Conservation (phyloP, 164 flowering plant genomes). For the grape (Vitis vinifera) region DNA sequence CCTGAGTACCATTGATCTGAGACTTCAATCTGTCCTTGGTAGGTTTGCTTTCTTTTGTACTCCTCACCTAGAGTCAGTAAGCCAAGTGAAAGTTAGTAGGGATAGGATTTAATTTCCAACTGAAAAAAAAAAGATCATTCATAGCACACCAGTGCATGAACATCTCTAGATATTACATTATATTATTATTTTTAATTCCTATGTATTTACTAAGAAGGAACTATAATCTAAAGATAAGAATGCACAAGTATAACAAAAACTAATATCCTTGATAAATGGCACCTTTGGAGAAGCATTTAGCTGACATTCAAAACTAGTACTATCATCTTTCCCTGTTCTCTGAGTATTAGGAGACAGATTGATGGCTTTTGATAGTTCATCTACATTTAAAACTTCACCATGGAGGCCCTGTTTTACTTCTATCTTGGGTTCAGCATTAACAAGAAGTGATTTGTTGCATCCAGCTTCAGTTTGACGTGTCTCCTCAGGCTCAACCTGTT, state of each 20-base stretch:
- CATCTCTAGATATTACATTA: too few species aligned
- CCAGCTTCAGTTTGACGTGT: conserved; percentile 21
- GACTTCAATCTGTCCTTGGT: conserved; percentile 23
- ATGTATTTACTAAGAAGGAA: too few species aligned
- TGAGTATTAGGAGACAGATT: conserved; percentile 15
- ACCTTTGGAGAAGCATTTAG: conserved; percentile 39
- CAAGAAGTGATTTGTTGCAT: neutral
- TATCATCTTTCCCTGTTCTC: conserved; percentile 11
- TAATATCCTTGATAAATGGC: neutral
- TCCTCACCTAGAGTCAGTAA: conserved; percentile 24
- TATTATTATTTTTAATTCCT: neutral
- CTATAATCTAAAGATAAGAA: too few species aligned
- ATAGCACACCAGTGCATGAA: neutral
- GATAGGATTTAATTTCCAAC: neutral
- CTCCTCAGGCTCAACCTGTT: conserved; percentile 21
- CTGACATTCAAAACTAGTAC: conserved; percentile 9
- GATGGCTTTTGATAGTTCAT: conserved; percentile 9
- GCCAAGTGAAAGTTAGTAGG: conserved; percentile 2
- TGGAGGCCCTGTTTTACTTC: conserved; percentile 20
- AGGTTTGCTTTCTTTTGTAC: conserved; percentile 19
- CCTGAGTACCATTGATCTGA: conserved; percentile 15
- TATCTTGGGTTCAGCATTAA: conserved; percentile 21
- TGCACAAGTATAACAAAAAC: too few species aligned
- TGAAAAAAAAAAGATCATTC: neutral
- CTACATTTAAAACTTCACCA: conserved; percentile 19